Conservation (phyloP, 2,329 filamentous ascomycete genomes). For the Stagonosporopsis chrysanthemi region DNA sequence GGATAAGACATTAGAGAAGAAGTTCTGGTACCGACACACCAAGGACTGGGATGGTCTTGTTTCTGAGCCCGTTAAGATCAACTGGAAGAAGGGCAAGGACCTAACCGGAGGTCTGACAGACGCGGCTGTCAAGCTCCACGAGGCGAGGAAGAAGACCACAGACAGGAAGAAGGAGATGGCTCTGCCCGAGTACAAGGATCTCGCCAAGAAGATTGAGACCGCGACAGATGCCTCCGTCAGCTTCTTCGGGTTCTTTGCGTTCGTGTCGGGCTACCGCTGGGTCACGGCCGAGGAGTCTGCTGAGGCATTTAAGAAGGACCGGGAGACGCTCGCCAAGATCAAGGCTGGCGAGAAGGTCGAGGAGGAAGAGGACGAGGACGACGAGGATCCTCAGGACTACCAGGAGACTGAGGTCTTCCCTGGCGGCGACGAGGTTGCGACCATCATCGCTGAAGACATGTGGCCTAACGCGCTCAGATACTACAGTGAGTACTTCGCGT, state of each 20-base stretch:
- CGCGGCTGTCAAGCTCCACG: slow-evolving; percentile 73
- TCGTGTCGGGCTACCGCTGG: slow-evolving; percentile 67
- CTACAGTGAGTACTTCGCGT: slow-evolving; percentile 73
- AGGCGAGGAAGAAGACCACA: slow-evolving; percentile 60
- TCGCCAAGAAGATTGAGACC: slow-evolving; percentile 62
- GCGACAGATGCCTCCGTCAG: slow-evolving; percentile 71
- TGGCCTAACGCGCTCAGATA: slow-evolving; percentile 90
- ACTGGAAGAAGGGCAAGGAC: slow-evolving; percentile 79
- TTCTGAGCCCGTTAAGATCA: slow-evolving; percentile 85
- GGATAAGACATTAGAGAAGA: slow-evolving; percentile 82
- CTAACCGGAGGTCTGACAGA: slow-evolving; percentile 81
- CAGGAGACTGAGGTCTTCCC: slow-evolving; percentile 84
- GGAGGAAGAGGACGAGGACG: slow-evolving; percentile 57
- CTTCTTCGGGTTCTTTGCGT: slow-evolving; percentile 93
- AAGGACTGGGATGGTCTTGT: slow-evolving; percentile 79
- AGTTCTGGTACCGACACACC: slow-evolving; percentile 82
- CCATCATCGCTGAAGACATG: slow-evolving; percentile 83
- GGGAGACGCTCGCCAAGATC: slow-evolving; percentile 62
- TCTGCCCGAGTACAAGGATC: slow-evolving; percentile 62
- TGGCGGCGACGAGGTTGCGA: slow-evolving; percentile 82
- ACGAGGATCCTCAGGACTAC: slow-evolving; percentile 70
- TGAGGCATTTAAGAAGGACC: slow-evolving; percentile 66
- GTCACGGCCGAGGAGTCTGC: slow-evolving; percentile 76
- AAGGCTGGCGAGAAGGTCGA: slow-evolving; percentile 50
- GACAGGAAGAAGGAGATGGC: slow-evolving; percentile 62